phyloP scores from a whole-genome alignment of 345 rosid species.

The Angophora floribunda region DNA sequence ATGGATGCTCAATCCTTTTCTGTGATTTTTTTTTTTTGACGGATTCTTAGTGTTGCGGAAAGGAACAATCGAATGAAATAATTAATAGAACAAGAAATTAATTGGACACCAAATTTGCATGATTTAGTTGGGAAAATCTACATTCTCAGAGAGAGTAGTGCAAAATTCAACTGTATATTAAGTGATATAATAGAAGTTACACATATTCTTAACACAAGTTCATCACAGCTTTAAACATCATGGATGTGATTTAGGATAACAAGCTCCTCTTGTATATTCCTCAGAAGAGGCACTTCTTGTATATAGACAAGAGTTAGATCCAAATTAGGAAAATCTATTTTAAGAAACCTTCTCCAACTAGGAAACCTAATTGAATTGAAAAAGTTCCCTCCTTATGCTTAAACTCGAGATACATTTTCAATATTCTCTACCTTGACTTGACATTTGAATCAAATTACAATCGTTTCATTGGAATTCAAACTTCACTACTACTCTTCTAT shows the following conservation, averaged over 20 bases:
- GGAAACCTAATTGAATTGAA: neutral
- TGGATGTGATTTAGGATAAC: neutral
- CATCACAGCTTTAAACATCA: neutral
- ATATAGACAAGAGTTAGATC: neutral
- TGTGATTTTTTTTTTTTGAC: no score
- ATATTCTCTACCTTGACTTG: neutral
- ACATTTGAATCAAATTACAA: neutral
- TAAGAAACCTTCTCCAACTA: neutral
- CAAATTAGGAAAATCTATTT: neutral
- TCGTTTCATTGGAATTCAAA: neutral
- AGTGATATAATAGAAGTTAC: neutral
- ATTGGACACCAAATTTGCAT: neutral
- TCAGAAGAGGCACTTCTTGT: neutral
- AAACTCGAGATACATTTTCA: neutral
- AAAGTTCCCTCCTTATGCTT: neutral
- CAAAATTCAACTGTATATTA: neutral
- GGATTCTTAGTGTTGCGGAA: neutral
- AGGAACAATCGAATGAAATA: no score
- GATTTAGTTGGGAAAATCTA: fast-evolving
- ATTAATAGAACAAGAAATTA: neutral
- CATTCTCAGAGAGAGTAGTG: fast-evolving
- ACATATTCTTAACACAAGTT: neutral
- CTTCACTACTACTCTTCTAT: neutral
- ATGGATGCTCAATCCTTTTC: neutral
- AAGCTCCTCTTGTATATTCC: neutral